Evolutionary conservation across 345 rosid genomes (phyloP).

Genomic region (Hibiscus tridactylites): DNA sequence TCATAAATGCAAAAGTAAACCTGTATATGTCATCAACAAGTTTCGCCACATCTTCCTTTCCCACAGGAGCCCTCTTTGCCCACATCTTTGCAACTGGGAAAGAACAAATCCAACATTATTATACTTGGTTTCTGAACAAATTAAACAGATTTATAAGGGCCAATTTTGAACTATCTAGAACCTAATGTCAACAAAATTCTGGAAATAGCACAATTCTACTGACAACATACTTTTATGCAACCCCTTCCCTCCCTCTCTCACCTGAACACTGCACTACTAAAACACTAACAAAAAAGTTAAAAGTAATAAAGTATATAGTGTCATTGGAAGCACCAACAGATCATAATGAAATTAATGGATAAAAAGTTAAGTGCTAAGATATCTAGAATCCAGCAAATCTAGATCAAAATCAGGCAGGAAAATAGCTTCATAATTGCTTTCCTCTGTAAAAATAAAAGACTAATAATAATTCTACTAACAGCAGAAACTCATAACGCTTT

Average conservation of each 20-base stretch:
- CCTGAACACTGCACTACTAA: background rate
- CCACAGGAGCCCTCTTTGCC: conserved; percentile 58
- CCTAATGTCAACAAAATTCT: background rate
- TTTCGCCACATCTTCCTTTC: conserved; percentile 84
- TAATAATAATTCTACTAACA: background rate
- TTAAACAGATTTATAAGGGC: background rate
- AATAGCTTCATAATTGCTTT: background rate
- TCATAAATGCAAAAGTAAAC: conserved; percentile 23
- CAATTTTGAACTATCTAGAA: background rate
- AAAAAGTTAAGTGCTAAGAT: background rate
- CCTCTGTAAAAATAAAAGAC: background rate
- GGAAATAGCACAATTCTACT: background rate
- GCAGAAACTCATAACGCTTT: background rate
- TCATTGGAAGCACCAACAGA: background rate
- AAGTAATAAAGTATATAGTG: background rate
- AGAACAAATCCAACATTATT: background rate
- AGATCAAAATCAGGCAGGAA: background rate
- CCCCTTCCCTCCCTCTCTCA: background rate
- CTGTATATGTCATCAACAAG: conserved; percentile 87
- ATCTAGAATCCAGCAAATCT: background rate
- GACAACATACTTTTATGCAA: background rate
- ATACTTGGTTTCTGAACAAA: background rate
- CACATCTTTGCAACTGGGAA: conserved; percentile 56
- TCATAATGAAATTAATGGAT: background rate
- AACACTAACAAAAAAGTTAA: background rate